phyloP scores from a whole-genome alignment of 1,139 yeast species.

The Protomyces macrosporus region DNA sequence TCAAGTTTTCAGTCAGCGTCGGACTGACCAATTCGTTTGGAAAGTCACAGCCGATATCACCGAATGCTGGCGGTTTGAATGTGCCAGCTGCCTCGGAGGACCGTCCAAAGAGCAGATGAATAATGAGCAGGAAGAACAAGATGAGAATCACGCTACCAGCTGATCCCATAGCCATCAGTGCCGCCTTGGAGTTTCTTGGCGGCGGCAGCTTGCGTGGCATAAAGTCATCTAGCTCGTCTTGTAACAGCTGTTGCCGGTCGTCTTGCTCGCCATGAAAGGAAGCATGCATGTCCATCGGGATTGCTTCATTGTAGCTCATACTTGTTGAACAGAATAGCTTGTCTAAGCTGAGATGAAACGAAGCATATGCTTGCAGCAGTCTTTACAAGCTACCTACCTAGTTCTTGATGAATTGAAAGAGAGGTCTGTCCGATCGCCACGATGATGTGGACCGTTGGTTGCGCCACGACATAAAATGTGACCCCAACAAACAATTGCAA shows the following conservation, averaged over 20 bases:
- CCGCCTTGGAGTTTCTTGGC: not conserved
- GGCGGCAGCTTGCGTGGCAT: not conserved
- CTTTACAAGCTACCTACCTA: too few species aligned
- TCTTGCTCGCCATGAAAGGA: not conserved
- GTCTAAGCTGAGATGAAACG: too few species aligned
- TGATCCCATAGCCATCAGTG: conserved; percentile 4
- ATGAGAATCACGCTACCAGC: conserved; percentile 3
- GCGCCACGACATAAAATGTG: too few species aligned
- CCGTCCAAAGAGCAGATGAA: conserved; percentile 1
- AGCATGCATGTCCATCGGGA: not conserved
- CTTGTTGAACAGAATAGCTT: too few species aligned
- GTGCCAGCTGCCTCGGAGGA: not conserved
- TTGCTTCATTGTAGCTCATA: not conserved
- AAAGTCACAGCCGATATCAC: conserved; percentile 16
- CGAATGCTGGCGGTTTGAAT: not conserved
- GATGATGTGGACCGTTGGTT: too few species aligned
- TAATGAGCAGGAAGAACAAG: not conserved
- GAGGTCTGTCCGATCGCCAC: too few species aligned
- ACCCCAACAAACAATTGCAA: too few species aligned
- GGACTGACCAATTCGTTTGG: conserved; percentile 13
- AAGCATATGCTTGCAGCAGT: too few species aligned
- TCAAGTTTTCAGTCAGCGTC: conserved; percentile 9
- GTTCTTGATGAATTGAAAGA: too few species aligned
- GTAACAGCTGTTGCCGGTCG: not conserved
- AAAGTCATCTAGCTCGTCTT: not conserved